Conservation (phyloP, 345 rosid genomes). For the Linum lewisii region DNA sequence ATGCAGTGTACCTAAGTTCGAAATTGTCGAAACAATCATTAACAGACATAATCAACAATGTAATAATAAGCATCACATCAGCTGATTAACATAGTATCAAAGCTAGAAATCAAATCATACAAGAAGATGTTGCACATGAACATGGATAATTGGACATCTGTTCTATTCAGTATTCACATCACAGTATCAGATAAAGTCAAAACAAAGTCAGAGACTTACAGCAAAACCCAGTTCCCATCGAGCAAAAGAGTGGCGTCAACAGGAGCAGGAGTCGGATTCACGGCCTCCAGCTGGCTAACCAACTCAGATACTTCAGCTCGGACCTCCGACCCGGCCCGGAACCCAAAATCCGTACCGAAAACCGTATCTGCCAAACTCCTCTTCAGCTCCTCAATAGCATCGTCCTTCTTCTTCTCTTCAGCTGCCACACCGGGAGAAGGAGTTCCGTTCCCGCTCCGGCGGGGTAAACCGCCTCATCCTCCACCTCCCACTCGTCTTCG, state of each 20-base stretch:
- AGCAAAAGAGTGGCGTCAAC: conserved; percentile 54
- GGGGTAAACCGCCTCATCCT: conserved; percentile 8
- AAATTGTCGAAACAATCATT: background rate
- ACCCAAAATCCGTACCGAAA: conserved; percentile 74
- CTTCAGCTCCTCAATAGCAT: conserved; percentile 47
- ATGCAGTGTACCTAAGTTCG: conserved; percentile 65
- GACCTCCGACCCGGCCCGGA: conserved; percentile 51
- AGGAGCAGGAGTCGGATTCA: conserved; percentile 64
- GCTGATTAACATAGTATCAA: no score
- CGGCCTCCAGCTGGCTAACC: conserved; percentile 77
- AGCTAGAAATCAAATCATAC: background rate
- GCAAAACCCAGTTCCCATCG: conserved; percentile 85
- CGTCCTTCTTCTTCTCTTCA: conserved; percentile 16
- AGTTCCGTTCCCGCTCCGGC: conserved; percentile 34
- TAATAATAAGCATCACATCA: no score
- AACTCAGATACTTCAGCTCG: conserved; percentile 85
- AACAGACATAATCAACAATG: background rate
- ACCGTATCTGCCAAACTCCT: conserved; percentile 75
- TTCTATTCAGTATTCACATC: no score
- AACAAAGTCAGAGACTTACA: conserved; percentile 40
- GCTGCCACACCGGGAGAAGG: conserved; percentile 12
- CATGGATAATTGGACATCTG: no score
- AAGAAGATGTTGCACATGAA: background rate
- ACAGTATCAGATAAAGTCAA: no score
- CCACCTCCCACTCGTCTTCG: conserved; percentile 83